Evolutionary conservation across 1,139 yeast genomes (phyloP).

Genomic region (Candida tetrigidarum): DNA sequence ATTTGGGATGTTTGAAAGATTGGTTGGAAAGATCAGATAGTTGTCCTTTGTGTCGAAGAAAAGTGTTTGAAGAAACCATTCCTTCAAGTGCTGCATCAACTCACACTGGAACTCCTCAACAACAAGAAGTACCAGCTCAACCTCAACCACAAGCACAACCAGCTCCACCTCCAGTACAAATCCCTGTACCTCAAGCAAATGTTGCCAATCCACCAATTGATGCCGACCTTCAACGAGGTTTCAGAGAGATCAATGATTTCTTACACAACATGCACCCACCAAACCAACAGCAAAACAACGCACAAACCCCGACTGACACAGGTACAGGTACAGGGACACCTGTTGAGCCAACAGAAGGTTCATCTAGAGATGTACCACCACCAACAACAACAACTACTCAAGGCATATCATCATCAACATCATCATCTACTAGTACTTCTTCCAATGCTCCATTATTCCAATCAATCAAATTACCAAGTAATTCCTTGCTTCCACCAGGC

Average conservation of each 20-base stretch:
- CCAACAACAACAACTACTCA: conserved; percentile 2
- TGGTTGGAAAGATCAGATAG: conserved; percentile 93
- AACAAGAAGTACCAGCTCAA: neutral
- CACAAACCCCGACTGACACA: neutral
- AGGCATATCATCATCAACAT: too few species aligned
- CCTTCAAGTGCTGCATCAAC: conserved; percentile 8
- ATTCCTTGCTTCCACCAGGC: conserved; percentile 37
- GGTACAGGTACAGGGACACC: neutral
- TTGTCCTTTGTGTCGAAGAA: conserved; percentile 89
- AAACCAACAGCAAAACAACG: neutral
- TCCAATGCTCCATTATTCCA: conserved; percentile 8
- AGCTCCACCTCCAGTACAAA: conserved; percentile 1
- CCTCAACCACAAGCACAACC: conserved; percentile 9
- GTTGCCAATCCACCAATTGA: neutral
- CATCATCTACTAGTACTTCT: neutral
- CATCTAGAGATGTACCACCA: conserved; percentile 8
- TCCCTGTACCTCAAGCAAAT: neutral
- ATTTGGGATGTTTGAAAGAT: conserved; percentile 85
- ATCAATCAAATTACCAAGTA: conserved; percentile 21
- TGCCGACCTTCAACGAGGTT: conserved; percentile 8
- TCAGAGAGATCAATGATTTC: conserved; percentile 7
- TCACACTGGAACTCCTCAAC: conserved; percentile 5
- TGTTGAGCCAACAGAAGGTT: conserved; percentile 6
- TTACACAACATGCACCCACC: conserved; percentile 2
- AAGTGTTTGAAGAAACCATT: conserved; percentile 47